Evolutionary conservation across 768 basidiomycete genomes (phyloP).

Genomic region (Phylloporus rhodoxanthus): DNA sequence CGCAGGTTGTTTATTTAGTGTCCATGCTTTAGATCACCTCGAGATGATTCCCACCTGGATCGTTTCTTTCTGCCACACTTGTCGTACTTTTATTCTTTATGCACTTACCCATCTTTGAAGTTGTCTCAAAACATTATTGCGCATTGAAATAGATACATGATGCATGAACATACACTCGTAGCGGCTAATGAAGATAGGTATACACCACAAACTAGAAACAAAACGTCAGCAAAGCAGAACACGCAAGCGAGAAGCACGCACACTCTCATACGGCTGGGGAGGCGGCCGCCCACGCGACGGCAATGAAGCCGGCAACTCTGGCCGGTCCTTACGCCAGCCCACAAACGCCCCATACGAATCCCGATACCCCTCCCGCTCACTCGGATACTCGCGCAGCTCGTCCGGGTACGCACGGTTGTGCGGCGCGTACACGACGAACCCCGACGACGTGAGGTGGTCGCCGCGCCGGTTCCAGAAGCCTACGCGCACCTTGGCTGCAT

Average conservation of each 20-base stretch:
- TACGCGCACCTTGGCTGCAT: conserved; percentile 37
- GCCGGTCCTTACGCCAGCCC: conserved; percentile 38
- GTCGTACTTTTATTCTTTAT: too few relatives aligned
- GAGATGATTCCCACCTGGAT: too few relatives aligned
- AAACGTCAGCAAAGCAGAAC: background rate
- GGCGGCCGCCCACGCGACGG: conserved; percentile 53
- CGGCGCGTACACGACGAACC: conserved; percentile 65
- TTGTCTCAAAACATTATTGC: background rate
- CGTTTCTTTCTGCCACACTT: too few relatives aligned
- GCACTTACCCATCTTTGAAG: background rate
- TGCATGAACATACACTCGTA: background rate
- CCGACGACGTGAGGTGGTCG: conserved; percentile 54
- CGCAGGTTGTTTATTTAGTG: too few relatives aligned
- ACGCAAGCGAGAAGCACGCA: conserved; percentile 24
- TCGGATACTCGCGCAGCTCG: conserved; percentile 58
- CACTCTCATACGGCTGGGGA: conserved; percentile 49
- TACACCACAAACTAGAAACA: conserved; percentile 37
- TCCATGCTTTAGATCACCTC: too few relatives aligned
- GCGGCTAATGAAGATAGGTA: conserved; percentile 25
- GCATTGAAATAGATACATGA: conserved; percentile 17
- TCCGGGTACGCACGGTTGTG: conserved; percentile 46
- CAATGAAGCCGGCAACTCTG: conserved; percentile 57
- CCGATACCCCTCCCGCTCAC: conserved; percentile 47
- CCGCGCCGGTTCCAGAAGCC: conserved; percentile 77
- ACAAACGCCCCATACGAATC: conserved; percentile 46